Evolutionary conservation across 2,329 filamentous ascomycete genomes (phyloP).

Genomic region (Dactylellina sp.): DNA sequence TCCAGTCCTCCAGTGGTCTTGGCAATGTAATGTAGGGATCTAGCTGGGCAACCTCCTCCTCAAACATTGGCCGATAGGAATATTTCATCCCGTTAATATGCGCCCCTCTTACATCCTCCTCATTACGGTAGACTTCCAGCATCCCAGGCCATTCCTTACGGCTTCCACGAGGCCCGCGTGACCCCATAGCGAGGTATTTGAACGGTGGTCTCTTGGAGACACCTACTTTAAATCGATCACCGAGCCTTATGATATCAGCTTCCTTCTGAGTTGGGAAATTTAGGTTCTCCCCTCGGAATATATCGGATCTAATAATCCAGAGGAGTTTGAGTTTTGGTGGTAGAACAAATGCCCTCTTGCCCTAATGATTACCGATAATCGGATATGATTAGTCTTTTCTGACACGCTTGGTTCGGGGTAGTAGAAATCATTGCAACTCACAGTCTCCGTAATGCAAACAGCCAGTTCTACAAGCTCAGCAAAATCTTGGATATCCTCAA

Average conservation of each 20-base stretch:
- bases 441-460: no score
- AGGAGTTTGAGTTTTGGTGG: not conserved
- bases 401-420: no score
- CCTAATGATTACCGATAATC: not conserved
- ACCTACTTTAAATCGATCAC: not conserved
- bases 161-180: not conserved
- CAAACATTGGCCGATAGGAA: not conserved
- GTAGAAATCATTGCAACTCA: no score
- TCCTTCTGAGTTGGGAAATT: not conserved
- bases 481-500: not conserved
- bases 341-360: not conserved
- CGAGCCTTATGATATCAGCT: not conserved
- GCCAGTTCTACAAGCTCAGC: not conserved
- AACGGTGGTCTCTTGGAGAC: no score
- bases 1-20: not conserved
- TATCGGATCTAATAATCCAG: not conserved
- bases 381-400: not conserved
- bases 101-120: not conserved
- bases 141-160: not conserved
- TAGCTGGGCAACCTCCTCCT: not conserved
- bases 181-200: no score
- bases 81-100: not conserved
- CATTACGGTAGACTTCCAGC: no score
- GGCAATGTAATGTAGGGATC: not conserved
- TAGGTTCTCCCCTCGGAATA: not conserved